A percentile compares a stretch with the other conserved stretches of the same genome.
These are phyloP conservation scores for Exophiala sp. DNA, from an alignment of 2,329 filamentous ascomycete genomes.

Conservation along the genomic window DNA sequence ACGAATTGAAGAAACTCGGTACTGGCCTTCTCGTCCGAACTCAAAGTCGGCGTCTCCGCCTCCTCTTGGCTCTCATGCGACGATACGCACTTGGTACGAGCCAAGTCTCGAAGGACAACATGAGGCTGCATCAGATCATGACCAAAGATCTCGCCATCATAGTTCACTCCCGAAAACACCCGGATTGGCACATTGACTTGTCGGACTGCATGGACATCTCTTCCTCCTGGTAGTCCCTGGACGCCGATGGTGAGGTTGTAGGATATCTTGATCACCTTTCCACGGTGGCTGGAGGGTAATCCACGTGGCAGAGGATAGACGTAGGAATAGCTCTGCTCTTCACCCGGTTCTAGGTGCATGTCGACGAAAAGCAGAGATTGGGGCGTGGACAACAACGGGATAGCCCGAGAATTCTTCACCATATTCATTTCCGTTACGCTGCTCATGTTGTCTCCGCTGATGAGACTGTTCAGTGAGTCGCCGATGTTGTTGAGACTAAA, in stretches of 20 bases:
- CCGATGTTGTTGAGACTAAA: constrained; percentile 86
- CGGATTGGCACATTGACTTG: constrained; percentile 91
- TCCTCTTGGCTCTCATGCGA: constrained; percentile 37
- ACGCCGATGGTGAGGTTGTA: constrained; percentile 91
- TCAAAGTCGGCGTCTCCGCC: constrained; percentile 38
- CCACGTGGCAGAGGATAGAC: constrained; percentile 78
- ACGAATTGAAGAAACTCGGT: constrained; percentile 38
- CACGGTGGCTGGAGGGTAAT: constrained; percentile 83
- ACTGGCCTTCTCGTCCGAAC: constrained; percentile 61
- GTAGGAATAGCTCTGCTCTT: constrained; percentile 83
- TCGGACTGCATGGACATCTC: constrained; percentile 72
- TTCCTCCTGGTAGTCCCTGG: constrained; percentile 70
- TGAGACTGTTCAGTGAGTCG: constrained; percentile 76
- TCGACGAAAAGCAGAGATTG: constrained; percentile 96
- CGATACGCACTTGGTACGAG: constrained; percentile 55
- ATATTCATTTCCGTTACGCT: constrained; percentile 94
- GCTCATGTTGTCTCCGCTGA: constrained; percentile 82
- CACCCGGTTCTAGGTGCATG: constrained; percentile 75
- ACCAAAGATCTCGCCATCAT: constrained; percentile 77
- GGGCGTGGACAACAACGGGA: constrained; percentile 88
- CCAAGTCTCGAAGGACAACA: constrained; percentile 78
- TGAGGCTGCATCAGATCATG: constrained; percentile 95
- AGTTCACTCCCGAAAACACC: constrained; percentile 86
- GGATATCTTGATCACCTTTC: constrained; percentile 84
- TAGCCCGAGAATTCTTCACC: constrained; percentile 73